Evolutionary conservation across 2,329 filamentous ascomycete species (phyloP).

Genomic region (Hypoxylon sp.): DNA sequence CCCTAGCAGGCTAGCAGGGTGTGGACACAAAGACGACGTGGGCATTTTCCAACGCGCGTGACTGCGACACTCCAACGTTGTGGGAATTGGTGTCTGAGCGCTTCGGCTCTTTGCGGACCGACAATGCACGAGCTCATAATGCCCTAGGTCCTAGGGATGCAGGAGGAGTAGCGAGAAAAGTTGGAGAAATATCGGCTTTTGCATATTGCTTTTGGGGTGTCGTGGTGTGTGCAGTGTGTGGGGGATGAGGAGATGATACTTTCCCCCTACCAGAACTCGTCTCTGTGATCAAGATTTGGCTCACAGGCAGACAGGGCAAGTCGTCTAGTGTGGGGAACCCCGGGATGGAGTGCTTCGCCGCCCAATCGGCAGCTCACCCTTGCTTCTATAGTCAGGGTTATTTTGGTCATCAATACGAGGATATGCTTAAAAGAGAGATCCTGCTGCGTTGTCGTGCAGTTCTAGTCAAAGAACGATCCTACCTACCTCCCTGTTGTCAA

Average conservation of each 20-base stretch:
- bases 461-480: background rate
- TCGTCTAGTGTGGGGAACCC: slow-evolving; percentile 33
- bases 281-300: slow-evolving; percentile 17
- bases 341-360: slow-evolving; percentile 16
- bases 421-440: background rate
- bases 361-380: slow-evolving; percentile 27
- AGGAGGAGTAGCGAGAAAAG: slow-evolving; percentile 15
- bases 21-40: background rate
- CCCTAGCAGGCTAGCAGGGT: background rate
- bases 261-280: slow-evolving; percentile 1
- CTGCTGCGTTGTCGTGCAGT: slow-evolving; percentile 1
- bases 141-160: background rate
- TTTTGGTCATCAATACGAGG: slow-evolving; percentile 25
- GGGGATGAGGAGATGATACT: slow-evolving; percentile 5
- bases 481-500: background rate
- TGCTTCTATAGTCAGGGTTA: background rate
- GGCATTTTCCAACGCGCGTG: slow-evolving; percentile 17
- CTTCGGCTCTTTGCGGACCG: slow-evolving; percentile 10
- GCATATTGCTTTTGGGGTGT: background rate
- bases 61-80: slow-evolving; percentile 6
- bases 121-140: slow-evolving; percentile 10
- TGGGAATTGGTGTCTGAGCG: slow-evolving; percentile 17
- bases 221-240: slow-evolving; percentile 3
- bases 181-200: slow-evolving; percentile 26
- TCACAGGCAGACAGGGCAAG: background rate